phyloP scores from a whole-genome alignment of 257 asterid species.

The Capsicum chinense region DNA sequence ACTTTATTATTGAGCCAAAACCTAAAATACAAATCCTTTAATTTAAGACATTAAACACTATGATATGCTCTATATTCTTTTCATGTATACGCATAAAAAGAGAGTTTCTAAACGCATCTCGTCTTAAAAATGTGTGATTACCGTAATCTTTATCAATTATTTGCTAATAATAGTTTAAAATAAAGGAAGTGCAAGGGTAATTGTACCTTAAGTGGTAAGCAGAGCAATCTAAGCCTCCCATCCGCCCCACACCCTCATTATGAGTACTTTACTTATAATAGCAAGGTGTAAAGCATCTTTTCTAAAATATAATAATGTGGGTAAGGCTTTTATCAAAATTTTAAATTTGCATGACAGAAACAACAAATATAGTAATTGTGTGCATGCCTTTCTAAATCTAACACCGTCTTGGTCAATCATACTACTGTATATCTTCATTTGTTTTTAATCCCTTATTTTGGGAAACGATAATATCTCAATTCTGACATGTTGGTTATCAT shows the following conservation, averaged over 20 bases:
- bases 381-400: slow-evolving; percentile 26
- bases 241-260: not conserved
- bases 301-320: not conserved
- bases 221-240: not conserved
- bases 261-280: not conserved
- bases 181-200: not conserved
- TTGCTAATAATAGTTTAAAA: not conserved
- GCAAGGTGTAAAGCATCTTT: slow-evolving; percentile 12
- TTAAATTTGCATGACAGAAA: not conserved
- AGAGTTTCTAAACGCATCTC: not conserved
- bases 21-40: not conserved
- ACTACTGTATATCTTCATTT: not conserved
- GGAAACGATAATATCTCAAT: slow-evolving; percentile 2
- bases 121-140: slow-evolving; percentile 28
- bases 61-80: slow-evolving; percentile 19
- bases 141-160: too few species aligned
- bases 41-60: not conserved
- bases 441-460: not conserved
- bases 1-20: slow-evolving; percentile 8
- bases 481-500: slow-evolving; percentile 6
- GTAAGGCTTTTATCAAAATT: not conserved
- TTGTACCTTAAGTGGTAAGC: not conserved
- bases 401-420: not conserved
- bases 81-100: slow-evolving; percentile 17
- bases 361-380: slow-evolving; percentile 24